Conservation (phyloP, 345 rosid species). For the Lumnitzera racemosa region DNA sequence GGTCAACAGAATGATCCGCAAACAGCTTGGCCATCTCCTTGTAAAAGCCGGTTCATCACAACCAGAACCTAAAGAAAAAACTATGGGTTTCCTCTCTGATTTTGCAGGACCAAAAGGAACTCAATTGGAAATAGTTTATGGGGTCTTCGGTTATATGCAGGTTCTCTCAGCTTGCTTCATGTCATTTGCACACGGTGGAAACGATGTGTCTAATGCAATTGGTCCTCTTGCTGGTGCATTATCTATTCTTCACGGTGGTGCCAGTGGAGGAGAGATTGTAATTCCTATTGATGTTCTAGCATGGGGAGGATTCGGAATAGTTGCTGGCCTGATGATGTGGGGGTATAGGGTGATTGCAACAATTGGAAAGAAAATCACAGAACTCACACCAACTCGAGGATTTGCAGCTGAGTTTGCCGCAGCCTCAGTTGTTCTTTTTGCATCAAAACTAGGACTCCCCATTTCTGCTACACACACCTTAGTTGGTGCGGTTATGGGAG, state of each 20-base stretch:
- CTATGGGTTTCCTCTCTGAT: slow-evolving; percentile 64
- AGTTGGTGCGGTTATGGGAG: slow-evolving; percentile 99
- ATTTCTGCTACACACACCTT: slow-evolving; percentile 89
- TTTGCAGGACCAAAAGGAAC: slow-evolving; percentile 81
- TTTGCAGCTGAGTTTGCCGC: slow-evolving; percentile 94
- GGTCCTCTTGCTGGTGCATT: slow-evolving; percentile 87
- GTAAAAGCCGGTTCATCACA: slow-evolving; percentile 32
- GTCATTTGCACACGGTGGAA: slow-evolving; percentile 96
- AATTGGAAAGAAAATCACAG: slow-evolving; percentile 87
- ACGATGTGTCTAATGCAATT: slow-evolving; percentile 89
- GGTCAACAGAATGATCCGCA: slow-evolving; percentile 50
- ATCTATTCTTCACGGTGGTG: slow-evolving; percentile 65
- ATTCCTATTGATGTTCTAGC: slow-evolving; percentile 80
- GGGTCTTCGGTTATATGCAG: slow-evolving; percentile 88
- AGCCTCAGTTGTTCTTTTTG: slow-evolving; percentile 78
- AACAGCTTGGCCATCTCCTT: slow-evolving; percentile 81
- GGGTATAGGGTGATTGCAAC: slow-evolving; percentile 93
- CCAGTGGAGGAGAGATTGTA: slow-evolving; percentile 42
- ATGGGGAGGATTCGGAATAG: slow-evolving; percentile 95
- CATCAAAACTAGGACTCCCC: slow-evolving; percentile 82
- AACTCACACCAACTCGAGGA: slow-evolving; percentile 87
- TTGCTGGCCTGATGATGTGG: slow-evolving; percentile 85
- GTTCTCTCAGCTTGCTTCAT: slow-evolving; percentile 93
- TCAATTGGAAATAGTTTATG: slow-evolving; percentile 84
- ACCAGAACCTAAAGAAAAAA: slow-evolving; percentile 35